Evolutionary conservation across 768 basidiomycete species (phyloP).

Genomic region (Butyriboletus loyo): DNA sequence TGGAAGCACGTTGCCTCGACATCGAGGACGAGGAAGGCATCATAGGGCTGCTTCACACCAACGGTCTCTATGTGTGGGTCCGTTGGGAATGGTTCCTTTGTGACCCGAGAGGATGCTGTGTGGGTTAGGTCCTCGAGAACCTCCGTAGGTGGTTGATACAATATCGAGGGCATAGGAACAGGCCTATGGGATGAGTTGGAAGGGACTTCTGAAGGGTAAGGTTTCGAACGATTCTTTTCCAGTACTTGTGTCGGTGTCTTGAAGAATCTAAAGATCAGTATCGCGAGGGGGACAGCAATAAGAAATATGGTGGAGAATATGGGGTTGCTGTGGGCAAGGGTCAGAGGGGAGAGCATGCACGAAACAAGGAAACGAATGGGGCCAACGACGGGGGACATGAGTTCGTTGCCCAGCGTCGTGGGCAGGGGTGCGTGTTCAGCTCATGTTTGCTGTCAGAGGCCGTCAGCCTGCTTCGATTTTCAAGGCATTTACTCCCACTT

Average conservation of each 20-base stretch:
- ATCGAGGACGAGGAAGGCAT: conserved; percentile 84
- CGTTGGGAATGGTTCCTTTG: neutral
- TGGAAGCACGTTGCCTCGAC: conserved; percentile 80
- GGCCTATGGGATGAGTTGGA: neutral
- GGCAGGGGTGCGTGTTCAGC: conserved; percentile 21
- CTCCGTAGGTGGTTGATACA: conserved; percentile 8
- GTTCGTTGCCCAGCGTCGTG: conserved; percentile 6
- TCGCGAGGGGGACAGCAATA: conserved; percentile 2
- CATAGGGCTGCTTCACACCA: conserved; percentile 49
- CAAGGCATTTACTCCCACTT: neutral
- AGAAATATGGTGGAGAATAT: neutral
- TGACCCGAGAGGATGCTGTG: neutral
- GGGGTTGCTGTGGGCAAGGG: conserved; percentile 11
- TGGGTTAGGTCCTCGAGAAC: conserved; percentile 3
- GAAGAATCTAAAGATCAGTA: conserved; percentile 1
- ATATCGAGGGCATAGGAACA: conserved; percentile 18
- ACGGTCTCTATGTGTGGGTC: conserved; percentile 10
- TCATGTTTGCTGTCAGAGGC: conserved; percentile 24
- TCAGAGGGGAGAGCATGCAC: conserved; percentile 7
- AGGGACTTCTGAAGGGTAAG: neutral
- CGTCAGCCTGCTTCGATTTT: no score
- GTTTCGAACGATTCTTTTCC: neutral
- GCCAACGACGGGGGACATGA: conserved; percentile 2
- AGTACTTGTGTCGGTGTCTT: neutral
- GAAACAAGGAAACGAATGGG: neutral